Conservation (phyloP, 2,329 filamentous ascomycete genomes). For the Epicoccum nigrum region DNA sequence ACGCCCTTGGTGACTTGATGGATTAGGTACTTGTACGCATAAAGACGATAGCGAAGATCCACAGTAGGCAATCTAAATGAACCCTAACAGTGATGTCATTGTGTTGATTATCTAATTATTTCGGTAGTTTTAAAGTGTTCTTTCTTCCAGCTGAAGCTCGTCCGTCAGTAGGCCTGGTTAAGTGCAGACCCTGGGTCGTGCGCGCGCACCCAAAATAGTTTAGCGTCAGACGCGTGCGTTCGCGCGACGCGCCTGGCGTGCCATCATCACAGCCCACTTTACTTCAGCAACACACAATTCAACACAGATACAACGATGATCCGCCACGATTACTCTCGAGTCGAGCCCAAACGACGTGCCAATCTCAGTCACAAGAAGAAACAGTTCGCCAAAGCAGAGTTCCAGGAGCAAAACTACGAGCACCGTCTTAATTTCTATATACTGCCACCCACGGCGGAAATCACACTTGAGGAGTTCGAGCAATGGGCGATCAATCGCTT, state of each 20-base stretch:
- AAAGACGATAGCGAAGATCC: background rate
- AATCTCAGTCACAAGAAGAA: conserved; percentile 80
- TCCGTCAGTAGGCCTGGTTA: no score
- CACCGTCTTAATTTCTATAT: conserved; percentile 92
- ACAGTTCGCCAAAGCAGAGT: conserved; percentile 80
- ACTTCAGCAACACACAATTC: conserved; percentile 12
- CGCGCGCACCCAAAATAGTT: background rate
- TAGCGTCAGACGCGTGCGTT: conserved; percentile 27
- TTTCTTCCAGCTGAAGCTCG: no score
- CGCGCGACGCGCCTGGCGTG: conserved; percentile 29
- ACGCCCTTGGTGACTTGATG: conserved; percentile 79
- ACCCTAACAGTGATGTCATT: no score
- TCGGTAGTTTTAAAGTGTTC: no score
- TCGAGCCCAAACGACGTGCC: conserved; percentile 75
- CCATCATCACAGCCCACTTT: conserved; percentile 12
- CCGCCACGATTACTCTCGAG: conserved; percentile 50
- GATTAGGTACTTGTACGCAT: conserved; percentile 21
- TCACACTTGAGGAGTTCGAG: conserved; percentile 96
- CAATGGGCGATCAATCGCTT: conserved; percentile 97
- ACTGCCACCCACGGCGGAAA: conserved; percentile 86
- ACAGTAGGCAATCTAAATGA: background rate
- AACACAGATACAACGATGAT: conserved; percentile 35
- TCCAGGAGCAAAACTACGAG: conserved; percentile 78
- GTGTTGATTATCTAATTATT: no score
- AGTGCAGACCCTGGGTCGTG: background rate